These are phyloP conservation scores for Wickerhamomyces hampshirensis DNA, from an alignment of 805 yeast species.

Conservation along the genomic window DNA sequence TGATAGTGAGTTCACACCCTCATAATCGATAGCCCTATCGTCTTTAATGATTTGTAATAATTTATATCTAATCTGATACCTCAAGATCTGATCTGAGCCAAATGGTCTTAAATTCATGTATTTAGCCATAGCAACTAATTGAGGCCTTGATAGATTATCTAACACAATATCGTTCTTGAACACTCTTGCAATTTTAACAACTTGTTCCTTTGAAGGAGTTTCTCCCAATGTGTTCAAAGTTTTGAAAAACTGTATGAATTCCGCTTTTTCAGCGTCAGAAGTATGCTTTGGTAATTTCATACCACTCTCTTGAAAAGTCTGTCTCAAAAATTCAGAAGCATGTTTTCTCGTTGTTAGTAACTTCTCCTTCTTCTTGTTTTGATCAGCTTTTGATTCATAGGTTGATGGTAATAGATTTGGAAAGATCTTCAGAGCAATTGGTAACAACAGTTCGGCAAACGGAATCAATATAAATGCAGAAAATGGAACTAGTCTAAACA, in stretches of 20 bases:
- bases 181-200: conserved; percentile 78
- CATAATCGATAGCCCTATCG: conserved; percentile 87
- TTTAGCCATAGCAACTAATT: conserved; percentile 86
- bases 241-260: conserved; percentile 75
- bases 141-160: conserved; percentile 89
- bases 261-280: conserved; percentile 65
- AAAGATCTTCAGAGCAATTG: conserved; percentile 86
- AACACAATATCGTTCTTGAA: conserved; percentile 91
- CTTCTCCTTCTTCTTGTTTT: conserved; percentile 50
- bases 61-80: conserved; percentile 90
- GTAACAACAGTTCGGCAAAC: conserved; percentile 88
- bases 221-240: conserved; percentile 61
- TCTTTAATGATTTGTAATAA: conserved; percentile 89
- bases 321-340: conserved; percentile 57
- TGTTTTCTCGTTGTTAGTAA: conserved; percentile 59
- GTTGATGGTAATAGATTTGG: conserved; percentile 94
- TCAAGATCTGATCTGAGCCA: conserved; percentile 86
- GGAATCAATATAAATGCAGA: conserved; percentile 87
- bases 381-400: conserved; percentile 62
- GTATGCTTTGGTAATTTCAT: conserved; percentile 63
- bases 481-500: conserved; percentile 86
- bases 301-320: conserved; percentile 63
- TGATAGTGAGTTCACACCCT: conserved; percentile 82
- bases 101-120: conserved; percentile 89
- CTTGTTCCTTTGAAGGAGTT: conserved; percentile 60